Conservation (phyloP, 441 rosid species). For the Aquilaria agallochum region DNA sequence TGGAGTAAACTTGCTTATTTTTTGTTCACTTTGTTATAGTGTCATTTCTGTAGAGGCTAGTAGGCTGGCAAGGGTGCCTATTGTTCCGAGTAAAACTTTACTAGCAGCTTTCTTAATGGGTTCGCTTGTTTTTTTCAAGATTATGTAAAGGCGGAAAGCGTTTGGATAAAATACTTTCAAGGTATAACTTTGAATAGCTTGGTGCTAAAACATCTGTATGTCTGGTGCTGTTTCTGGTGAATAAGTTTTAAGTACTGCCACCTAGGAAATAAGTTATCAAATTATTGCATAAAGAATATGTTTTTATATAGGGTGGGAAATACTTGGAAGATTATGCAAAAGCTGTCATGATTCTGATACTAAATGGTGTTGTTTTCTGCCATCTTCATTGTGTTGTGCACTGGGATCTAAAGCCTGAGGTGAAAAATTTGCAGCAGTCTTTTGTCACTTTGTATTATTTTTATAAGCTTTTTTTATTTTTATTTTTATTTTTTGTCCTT, state of each 20-base stretch:
- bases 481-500: no score
- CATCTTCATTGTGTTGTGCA: conserved; percentile 99
- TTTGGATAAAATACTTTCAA: conserved; percentile 92
- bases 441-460: no score
- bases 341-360: conserved; percentile 77
- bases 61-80: no score
- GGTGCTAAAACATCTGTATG: no score
- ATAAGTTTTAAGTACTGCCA: no score
- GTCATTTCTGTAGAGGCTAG: not conserved
- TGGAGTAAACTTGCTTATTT: conserved; percentile 65
- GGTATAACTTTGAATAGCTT: conserved; percentile 29
- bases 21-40: no score
- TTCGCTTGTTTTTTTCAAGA: conserved; percentile 30
- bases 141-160: conserved; percentile 99
- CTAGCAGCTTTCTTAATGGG: no score
- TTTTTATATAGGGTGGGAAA: conserved; percentile 82
- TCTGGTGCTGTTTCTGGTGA: no score
- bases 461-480: no score
- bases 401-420: conserved; percentile 99
- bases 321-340: conserved; percentile 94
- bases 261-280: not conserved
- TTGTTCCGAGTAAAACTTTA: no score
- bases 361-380: conserved; percentile 87
- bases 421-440: conserved; percentile 14
- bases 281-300: conserved; percentile 10